Evolutionary conservation across 805 yeast genomes (phyloP), one percentile per base, ranked within the genome.

Genomic region (Kockiozyma suomiensis): DNA sequence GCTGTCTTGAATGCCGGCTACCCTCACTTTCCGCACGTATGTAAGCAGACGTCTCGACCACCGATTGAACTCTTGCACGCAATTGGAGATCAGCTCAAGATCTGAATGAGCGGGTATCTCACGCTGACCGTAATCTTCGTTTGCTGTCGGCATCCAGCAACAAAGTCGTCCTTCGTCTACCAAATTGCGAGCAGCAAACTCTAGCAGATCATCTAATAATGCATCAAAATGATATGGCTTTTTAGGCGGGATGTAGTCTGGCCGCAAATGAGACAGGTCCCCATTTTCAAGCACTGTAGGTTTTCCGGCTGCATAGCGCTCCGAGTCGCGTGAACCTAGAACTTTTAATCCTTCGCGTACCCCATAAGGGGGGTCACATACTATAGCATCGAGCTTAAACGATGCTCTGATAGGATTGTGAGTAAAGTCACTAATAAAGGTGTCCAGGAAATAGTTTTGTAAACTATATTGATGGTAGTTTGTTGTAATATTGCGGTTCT

Each of bases 361-460:
- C 12, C 99, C 99, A 73, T 94, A 94, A 0, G 99, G 99, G 1
- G 99, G 99, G 74, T 94, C 99, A 71, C 97, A 91, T 1, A 93
- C 82, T 4, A 94, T 93, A 0, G 88, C 80, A 71, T 94, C 97
- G 13, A 94, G 79, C 28, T 66, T 70, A 25, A 94, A 74, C 64
- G 81, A 79, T 0, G 72, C 59, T 65, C 97, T 79, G 55, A 94
- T 77, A 2, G 97, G 87, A 72, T 88, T 87, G 72, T 94, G 91
- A 1, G 98, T 94, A 73, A 94, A 94, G 75, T 94, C 99, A 94
- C 94, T 89, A 15, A 96, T 86, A 67, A 90, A 67, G 0, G 87
- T 86, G 71, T 92, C 98, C 55, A 91, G 73, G 67, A 85, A 87
- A 47, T 79, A 76, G 1, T 76, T 68, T 1, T 78, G 64, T 1